Percentiles rank a stretch among this genome's conserved stretches.
These are phyloP conservation scores for Acacia concinna DNA, from an alignment of 331 rosid species.

Conservation along the genomic window DNA sequence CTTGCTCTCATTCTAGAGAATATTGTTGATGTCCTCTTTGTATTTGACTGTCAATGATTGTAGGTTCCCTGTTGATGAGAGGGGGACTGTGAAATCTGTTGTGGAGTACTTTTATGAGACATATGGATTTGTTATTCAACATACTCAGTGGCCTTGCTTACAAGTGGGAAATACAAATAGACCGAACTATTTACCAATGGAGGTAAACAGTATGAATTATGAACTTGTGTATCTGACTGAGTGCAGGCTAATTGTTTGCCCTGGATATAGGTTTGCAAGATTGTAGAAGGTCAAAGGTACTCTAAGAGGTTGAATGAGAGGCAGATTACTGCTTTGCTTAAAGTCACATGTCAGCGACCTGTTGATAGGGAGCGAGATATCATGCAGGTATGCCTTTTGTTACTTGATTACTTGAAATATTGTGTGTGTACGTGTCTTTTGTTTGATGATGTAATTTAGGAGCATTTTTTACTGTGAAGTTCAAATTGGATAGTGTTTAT, in stretches of 20 bases:
- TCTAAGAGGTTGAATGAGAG: constrained; percentile 81
- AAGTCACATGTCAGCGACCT: constrained; percentile 96
- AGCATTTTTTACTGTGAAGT: background rate
- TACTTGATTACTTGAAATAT: background rate
- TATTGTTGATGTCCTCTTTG: constrained; percentile 14
- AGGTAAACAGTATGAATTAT: constrained; percentile 43
- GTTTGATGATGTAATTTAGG: background rate
- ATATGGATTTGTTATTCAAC: constrained; percentile 78
- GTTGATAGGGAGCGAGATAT: constrained; percentile 81
- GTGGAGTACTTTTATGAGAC: constrained; percentile 90
- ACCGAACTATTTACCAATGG: constrained; percentile 95
- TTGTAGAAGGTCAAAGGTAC: constrained; percentile 93
- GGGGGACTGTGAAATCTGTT: constrained; percentile 89
- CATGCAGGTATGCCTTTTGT: constrained; percentile 54
- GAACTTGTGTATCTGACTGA: background rate
- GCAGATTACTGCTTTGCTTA: constrained; percentile 86
- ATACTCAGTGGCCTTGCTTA: constrained; percentile 93
- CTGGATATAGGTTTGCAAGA: constrained; percentile 82
- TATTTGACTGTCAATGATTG: background rate
- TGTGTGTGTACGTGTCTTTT: background rate
- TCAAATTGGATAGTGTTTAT: too few relatives aligned
- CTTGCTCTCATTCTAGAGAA: background rate
- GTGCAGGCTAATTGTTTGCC: constrained; percentile 24
- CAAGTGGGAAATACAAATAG: constrained; percentile 93
- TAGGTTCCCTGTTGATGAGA: constrained; percentile 96